Conservation (phyloP, 2,329 filamentous ascomycete genomes). For the Talaromyces sp. region DNA sequence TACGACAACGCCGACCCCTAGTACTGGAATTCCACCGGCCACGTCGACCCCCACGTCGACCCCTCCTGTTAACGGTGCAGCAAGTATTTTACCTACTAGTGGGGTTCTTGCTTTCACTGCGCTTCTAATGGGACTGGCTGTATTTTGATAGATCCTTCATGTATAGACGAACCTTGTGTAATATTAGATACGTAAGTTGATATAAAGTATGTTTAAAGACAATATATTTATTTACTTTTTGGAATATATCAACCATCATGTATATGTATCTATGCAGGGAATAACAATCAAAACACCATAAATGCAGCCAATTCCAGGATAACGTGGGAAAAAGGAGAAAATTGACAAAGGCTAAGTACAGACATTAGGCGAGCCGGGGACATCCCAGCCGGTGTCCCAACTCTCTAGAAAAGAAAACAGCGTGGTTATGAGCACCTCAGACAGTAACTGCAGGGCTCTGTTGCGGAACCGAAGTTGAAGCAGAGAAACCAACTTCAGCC, state of each 20-base stretch:
- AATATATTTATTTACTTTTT: neutral
- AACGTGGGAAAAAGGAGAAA: neutral
- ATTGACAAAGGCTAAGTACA: neutral
- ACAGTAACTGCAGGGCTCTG: slow-evolving; percentile 9
- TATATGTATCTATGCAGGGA: neutral
- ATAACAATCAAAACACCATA: neutral
- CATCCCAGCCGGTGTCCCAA: neutral
- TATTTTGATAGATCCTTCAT: neutral
- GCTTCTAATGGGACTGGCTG: neutral
- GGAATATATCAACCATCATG: neutral
- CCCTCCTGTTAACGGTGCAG: neutral
- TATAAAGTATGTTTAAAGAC: too few species aligned
- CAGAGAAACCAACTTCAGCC: slow-evolving; percentile 17
- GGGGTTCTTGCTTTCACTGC: neutral
- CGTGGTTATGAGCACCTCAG: neutral
- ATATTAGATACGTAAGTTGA: neutral
- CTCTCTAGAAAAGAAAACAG: neutral
- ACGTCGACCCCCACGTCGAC: neutral
- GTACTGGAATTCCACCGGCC: neutral
- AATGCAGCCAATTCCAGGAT: neutral
- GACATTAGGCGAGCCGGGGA: neutral
- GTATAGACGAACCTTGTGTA: neutral
- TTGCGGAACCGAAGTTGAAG: slow-evolving; percentile 12
- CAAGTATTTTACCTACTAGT: neutral
- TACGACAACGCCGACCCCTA: neutral